Base-by-base conservation (phyloP, 257 asterid species). In the Nyctanthes arbortristis region DNA sequence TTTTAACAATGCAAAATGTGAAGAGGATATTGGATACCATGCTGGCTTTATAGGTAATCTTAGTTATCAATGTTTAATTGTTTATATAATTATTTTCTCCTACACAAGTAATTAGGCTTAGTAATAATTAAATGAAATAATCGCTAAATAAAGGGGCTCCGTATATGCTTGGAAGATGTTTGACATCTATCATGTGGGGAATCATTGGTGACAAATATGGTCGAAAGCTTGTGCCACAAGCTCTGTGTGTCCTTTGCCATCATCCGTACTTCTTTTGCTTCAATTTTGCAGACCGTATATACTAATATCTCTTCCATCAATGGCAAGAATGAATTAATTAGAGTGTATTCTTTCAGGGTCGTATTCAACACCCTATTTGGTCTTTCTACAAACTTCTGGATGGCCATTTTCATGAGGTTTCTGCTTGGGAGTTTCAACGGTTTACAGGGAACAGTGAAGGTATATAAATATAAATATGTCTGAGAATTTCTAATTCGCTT, bases 311-410 rank as follows among this genome's bases (percentile, higher is more conserved):
- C n/a, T n/a, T n/a, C n/a, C n/a, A n/a, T n/a, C n/a, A n/a, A n/a
- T n/a, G n/a, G n/a, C n/a, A n/a, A n/a, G n/a, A n/a, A n/a, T n/a
- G n/a, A n/a, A n/a, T n/a, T 63, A 59, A 54, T 18, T 35, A 30
- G 58, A 27, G 64, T 64, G 63, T n/a, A 18, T 69, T 31, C 52
- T 76, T 30, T n/a, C 96, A 90, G 97, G 74, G 88, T 83, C 59
- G 78, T 90, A 34, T 88, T 88, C 87, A 90, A 88, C 74, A 75
- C 93, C 27, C 88, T 90, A 14, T 90, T 90, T 81, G 96, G 97
- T 52, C 84, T 90, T 33, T 86, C 96, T 70, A 34, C 80, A 16
- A 84, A 86, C 77, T 90, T 64, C 67, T 85, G 93, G 90, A 90
- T 90, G 97, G 97, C 97, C 37, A 31, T 63, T 89, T n/a, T n/a